Percentiles rank a stretch among this genome's conserved stretches.
These are phyloP conservation scores for Pythium brassicae DNA, from an alignment of 352 stramenopile genomes.

Conservation along the genomic window DNA sequence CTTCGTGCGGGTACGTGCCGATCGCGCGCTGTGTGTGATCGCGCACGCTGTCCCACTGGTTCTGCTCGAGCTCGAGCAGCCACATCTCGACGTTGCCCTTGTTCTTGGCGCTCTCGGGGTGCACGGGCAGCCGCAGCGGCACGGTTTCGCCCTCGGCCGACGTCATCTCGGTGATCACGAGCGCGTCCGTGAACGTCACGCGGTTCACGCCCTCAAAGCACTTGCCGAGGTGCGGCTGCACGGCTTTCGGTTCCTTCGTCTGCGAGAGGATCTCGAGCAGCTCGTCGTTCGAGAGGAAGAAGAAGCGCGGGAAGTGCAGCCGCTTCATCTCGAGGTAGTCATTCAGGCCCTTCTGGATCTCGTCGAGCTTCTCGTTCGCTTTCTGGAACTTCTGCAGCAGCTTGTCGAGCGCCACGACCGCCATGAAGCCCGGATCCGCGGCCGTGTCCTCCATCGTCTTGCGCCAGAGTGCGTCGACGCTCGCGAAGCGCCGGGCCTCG, in stretches of 20 bases:
- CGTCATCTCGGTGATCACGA: slow-evolving; percentile 94
- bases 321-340: slow-evolving; percentile 95
- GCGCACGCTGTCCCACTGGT: slow-evolving; percentile 89
- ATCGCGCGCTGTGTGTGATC: slow-evolving; percentile 89
- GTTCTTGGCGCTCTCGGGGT: slow-evolving; percentile 89
- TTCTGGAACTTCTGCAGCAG: slow-evolving; percentile 90
- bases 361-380: slow-evolving; percentile 92
- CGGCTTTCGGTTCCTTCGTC: slow-evolving; percentile 91
- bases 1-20: slow-evolving; percentile 71
- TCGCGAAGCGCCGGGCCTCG: slow-evolving; percentile 85
- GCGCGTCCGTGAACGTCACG: slow-evolving; percentile 88
- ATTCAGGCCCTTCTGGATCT: slow-evolving; percentile 93
- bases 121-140: slow-evolving; percentile 73
- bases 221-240: slow-evolving; percentile 90
- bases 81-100: slow-evolving; percentile 96
- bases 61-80: slow-evolving; percentile 90
- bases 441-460: slow-evolving; percentile 92
- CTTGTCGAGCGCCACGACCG: slow-evolving; percentile 85
- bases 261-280: slow-evolving; percentile 92
- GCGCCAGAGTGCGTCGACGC: slow-evolving; percentile 87
- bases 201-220: slow-evolving; percentile 90
- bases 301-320: slow-evolving; percentile 91
- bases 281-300: slow-evolving; percentile 94
- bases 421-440: slow-evolving; percentile 88
- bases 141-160: slow-evolving; percentile 91